Conservation (phyloP, 441 rosid species). For the Euphorbia schlechtendalii region DNA sequence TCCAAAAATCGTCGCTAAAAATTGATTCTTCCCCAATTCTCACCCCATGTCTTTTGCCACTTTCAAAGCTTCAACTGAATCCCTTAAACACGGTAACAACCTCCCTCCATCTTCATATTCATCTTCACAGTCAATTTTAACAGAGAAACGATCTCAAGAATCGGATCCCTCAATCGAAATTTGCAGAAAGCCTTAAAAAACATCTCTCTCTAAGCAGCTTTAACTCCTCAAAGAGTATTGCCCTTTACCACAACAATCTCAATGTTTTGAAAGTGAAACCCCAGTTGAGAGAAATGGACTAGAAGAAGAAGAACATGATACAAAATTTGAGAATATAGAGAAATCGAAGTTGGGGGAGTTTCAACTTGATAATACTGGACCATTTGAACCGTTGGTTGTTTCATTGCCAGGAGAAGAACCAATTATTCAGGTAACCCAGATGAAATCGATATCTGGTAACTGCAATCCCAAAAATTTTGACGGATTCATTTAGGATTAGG, state of each 20-base stretch:
- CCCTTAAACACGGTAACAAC: constrained; percentile 42
- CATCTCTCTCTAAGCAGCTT: constrained; percentile 50
- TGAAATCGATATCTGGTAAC: no score
- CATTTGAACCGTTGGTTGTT: constrained; percentile 59
- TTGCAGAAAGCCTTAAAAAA: constrained; percentile 54
- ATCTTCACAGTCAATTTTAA: constrained; percentile 13
- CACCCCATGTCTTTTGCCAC: constrained; percentile 16
- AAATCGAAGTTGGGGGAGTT: constrained; percentile 44
- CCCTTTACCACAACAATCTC: constrained; percentile 18
- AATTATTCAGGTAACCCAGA: constrained; percentile 50
- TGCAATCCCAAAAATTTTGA: no score
- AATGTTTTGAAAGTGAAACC: background rate
- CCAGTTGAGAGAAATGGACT: constrained; percentile 19
- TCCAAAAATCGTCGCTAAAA: background rate
- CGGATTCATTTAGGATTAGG: no score
- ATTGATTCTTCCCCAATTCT: no score
- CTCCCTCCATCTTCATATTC: constrained; percentile 19
- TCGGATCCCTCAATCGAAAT: constrained; percentile 13
- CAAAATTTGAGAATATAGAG: constrained; percentile 29
- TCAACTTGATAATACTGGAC: constrained; percentile 61
- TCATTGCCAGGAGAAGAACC: constrained; percentile 54
- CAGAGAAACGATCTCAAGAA: constrained; percentile 23
- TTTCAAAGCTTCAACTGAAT: constrained; percentile 39
- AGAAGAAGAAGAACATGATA: constrained; percentile 28
- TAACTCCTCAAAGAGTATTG: constrained; percentile 44